These are phyloP conservation scores for Picocystis sp. DNA, from an alignment of 163 green algal genomes.

Conservation along the genomic window DNA sequence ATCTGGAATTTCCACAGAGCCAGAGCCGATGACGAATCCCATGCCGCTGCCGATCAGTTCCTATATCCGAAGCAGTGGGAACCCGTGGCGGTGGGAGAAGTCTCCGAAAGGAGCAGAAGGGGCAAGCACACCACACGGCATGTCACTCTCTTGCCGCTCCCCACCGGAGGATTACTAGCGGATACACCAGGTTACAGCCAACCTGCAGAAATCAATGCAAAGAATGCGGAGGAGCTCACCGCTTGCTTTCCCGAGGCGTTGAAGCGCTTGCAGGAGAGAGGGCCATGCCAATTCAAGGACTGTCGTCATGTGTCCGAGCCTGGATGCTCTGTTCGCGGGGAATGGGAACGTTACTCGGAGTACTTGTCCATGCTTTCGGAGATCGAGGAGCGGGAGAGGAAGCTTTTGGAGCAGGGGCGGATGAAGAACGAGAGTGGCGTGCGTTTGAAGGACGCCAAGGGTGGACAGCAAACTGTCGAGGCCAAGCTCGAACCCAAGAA, in stretches of 20 bases:
- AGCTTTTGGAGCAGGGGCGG: neutral
- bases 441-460: neutral
- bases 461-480: neutral
- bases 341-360: constrained; percentile 19
- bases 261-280: constrained; percentile 7
- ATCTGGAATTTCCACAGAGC: neutral
- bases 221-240: constrained; percentile 12
- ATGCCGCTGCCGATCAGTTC: neutral
- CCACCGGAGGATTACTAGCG: constrained; percentile 50
- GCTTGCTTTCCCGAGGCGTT: constrained; percentile 41
- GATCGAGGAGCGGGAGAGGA: constrained; percentile 4
- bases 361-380: constrained; percentile 6
- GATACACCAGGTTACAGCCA: constrained; percentile 75
- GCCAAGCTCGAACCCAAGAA: constrained; percentile 3
- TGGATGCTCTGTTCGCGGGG: constrained; percentile 40
- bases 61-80: neutral
- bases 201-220: constrained; percentile 24
- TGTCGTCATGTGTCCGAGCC: constrained; percentile 73
- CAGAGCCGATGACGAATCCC: too few species aligned
- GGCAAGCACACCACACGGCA: constrained; percentile 74
- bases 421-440: too few species aligned
- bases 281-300: constrained; percentile 51
- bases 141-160: constrained; percentile 50
- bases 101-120: constrained; percentile 33
- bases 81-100: constrained; percentile 1